A percentile compares a stretch with the other conserved stretches of the same genome.
Evolutionary conservation across 1,284 basidiomycete genomes (phyloP).

Genomic region (Austroboletus olivaceoglutinosus): DNA sequence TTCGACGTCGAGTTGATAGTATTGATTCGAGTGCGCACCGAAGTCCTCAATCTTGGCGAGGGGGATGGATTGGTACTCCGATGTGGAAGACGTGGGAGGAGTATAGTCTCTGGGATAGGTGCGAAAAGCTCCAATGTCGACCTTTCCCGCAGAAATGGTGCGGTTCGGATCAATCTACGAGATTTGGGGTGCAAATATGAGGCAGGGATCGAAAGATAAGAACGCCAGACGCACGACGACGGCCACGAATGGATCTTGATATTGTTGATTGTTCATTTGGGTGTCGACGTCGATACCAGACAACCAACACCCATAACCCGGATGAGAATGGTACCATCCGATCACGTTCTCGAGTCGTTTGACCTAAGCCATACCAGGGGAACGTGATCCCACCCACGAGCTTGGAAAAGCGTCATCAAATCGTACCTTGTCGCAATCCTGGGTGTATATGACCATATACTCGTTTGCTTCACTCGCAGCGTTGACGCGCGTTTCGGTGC

Average conservation of each 20-base stretch:
- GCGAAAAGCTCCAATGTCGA: constrained; percentile 97
- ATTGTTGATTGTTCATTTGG: constrained; percentile 92
- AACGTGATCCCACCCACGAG: neutral
- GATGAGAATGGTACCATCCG: constrained; percentile 99
- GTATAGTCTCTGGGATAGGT: constrained; percentile 94
- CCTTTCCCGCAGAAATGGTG: constrained; percentile 95
- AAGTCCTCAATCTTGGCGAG: constrained; percentile 96
- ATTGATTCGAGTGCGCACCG: constrained; percentile 96
- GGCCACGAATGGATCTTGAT: constrained; percentile 95
- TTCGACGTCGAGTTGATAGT: constrained; percentile 92
- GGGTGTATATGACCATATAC: constrained; percentile 95
- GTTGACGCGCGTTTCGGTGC: constrained; percentile 98
- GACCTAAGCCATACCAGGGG: constrained; percentile 46
- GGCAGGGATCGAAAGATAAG: neutral
- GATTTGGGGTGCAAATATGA: neutral
- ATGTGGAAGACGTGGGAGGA: constrained; percentile 64
- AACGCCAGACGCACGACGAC: constrained; percentile 73
- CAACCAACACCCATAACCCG: constrained; percentile 96
- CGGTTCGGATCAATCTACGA: constrained; percentile 95
- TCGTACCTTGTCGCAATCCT: constrained; percentile 72
- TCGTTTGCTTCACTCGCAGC: constrained; percentile 96
- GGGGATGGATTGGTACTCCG: constrained; percentile 93
- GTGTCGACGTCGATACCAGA: constrained; percentile 97
- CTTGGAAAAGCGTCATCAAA: neutral
- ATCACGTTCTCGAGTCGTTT: constrained; percentile 85